These are phyloP conservation scores for Malus hybrid DNA, from an alignment of 331 rosid genomes.

Conservation along the genomic window DNA sequence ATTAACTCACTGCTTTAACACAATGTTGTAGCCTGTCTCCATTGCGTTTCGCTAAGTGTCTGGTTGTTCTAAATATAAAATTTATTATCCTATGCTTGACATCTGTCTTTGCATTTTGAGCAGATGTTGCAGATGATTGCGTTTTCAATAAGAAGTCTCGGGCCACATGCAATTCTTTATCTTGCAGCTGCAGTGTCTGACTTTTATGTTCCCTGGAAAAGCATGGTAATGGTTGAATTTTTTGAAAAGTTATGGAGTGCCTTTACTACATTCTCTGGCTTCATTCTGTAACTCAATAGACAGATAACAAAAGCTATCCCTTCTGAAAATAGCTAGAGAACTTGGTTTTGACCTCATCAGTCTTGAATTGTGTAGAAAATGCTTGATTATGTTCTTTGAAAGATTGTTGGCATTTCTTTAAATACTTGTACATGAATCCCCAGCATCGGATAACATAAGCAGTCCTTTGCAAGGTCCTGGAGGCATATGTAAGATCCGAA, in stretches of 20 bases:
- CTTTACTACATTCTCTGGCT: neutral
- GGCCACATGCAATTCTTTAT: constrained; percentile 66
- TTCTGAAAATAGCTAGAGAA: neutral
- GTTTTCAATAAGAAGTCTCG: constrained; percentile 36
- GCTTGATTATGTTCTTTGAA: neutral
- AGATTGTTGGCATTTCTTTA: neutral
- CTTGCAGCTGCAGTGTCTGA: constrained; percentile 98
- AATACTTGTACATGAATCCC: neutral
- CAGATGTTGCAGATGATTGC: constrained; percentile 73
- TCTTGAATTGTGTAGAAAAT: neutral
- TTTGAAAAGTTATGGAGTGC: neutral
- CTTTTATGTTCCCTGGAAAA: constrained; percentile 88
- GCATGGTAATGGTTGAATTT: constrained; percentile 60
- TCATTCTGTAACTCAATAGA: neutral
- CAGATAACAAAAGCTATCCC: neutral
- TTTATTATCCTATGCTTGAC: constrained; percentile 3
- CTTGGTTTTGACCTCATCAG: neutral
- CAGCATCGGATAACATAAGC: neutral
- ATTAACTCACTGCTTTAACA: neutral
- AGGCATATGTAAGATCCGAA: neutral
- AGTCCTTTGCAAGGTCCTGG: neutral
- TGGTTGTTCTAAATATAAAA: neutral
- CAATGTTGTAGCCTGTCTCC: neutral
- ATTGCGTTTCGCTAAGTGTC: neutral
- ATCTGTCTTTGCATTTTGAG: neutral